Evolutionary conservation across 2,329 filamentous ascomycete species (phyloP), one percentile per base, ranked within the genome.

Genomic region (Proliferodiscus dingleyae): DNA sequence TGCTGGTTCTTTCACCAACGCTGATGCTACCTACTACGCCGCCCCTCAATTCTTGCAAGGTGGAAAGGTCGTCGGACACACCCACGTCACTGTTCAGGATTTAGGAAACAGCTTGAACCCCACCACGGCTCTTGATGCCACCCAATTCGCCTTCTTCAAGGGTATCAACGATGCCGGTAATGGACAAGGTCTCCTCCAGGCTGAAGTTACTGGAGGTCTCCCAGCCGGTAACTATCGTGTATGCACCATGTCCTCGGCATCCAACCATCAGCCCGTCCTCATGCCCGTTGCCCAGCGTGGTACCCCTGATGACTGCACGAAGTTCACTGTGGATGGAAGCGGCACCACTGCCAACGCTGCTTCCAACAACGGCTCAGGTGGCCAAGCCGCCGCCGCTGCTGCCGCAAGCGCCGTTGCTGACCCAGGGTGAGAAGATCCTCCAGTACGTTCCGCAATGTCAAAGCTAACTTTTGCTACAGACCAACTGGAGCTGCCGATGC

Each of bases 261-360:
- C 62, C 34, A 72, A 71, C 54, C 70, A 72, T 61, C 67, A 69
- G 37, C 66, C 67, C 39, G 67, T 67, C 13, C 48, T 68, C 7
- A 70, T 70, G 67, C 67, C 67, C 30, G 64, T 72, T 37, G 69
- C 69, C 23, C 68, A 71, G 56, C 63, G 70, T 50, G 70, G 70
- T 49, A 63, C 68, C 33, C 66, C 70, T 42, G 69, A 72, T 54
- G 70, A 72, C 52, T 72, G 70, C 51, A 64, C 61, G n/a, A 70
- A 69, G 55, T 70, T 72, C 26, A 66, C 67, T 41, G 66, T 66
- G 21, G 62, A 65, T 37, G 59, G 43, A 8, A 49, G 37, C 16
- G 52, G 48, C 9, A 47, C 23, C n/a, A 51, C 30, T 7, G 37
- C 30, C 29, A 55, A 51, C n/a, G 52, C 18, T 38, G 48, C 45